phyloP scores from a whole-genome alignment of 352 stramenopile species.

The Phytophthora litchii region DNA sequence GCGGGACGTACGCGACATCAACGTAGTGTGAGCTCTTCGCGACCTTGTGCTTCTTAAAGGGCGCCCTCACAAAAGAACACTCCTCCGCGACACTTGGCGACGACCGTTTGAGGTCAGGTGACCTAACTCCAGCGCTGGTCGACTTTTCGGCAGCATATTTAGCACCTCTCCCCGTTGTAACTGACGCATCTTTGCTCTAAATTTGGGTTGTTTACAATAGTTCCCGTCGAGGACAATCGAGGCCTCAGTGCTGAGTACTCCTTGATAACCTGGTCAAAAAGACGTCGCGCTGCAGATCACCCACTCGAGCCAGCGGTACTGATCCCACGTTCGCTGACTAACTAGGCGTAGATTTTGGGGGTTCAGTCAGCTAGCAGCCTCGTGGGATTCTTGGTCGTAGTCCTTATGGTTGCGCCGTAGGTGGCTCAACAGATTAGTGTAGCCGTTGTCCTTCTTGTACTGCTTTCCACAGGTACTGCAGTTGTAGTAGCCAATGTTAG shows the following conservation, averaged over 20 bases:
- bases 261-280: background rate
- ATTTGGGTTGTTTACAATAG: background rate
- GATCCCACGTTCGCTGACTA: background rate
- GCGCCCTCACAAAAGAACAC: too few relatives aligned
- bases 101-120: too few relatives aligned
- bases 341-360: background rate
- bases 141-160: background rate
- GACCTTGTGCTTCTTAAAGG: background rate
- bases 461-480: constrained; percentile 22
- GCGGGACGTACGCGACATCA: background rate
- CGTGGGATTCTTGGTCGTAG: background rate
- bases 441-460: constrained; percentile 26
- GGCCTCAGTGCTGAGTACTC: background rate
- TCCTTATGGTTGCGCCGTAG: background rate
- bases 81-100: too few relatives aligned
- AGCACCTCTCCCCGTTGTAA: too few relatives aligned
- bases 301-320: background rate
- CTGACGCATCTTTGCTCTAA: background rate
- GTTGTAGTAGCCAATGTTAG: constrained; percentile 5
- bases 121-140: background rate
- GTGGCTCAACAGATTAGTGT: constrained; percentile 12
- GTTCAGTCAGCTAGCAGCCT: background rate
- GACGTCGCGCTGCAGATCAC: background rate
- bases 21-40: background rate
- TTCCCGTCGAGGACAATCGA: background rate